These are phyloP conservation scores for Seminavis robusta DNA, from an alignment of 108 stramenopile genomes.

Conservation along the genomic window DNA sequence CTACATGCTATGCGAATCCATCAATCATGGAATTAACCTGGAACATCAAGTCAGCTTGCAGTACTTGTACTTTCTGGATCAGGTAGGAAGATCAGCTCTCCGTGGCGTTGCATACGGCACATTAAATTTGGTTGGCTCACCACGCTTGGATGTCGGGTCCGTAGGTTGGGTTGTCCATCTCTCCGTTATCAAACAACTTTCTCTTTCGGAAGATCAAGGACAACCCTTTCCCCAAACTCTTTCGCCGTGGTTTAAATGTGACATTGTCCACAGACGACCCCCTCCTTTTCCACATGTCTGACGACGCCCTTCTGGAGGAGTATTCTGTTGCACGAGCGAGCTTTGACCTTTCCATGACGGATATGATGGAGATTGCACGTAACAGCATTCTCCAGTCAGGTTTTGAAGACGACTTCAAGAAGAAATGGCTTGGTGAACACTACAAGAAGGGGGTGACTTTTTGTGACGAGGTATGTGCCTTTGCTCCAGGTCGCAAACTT, in stretches of 20 bases:
- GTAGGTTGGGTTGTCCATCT: conserved; percentile 82
- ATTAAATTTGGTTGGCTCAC: neutral
- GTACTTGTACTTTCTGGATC: conserved; percentile 97
- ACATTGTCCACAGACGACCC: conserved; percentile 98
- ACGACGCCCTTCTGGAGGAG: conserved; percentile 97
- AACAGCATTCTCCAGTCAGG: conserved; percentile 95
- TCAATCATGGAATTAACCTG: conserved; percentile 98
- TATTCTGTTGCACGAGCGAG: conserved; percentile 96
- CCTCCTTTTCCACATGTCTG: conserved; percentile 96
- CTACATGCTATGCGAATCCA: conserved; percentile 91
- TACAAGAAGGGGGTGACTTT: conserved; percentile 79
- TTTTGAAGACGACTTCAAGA: conserved; percentile 92
- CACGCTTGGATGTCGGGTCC: conserved; percentile 5
- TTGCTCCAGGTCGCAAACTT: no score
- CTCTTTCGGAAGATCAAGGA: conserved; percentile 94
- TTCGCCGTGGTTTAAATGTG: conserved; percentile 89
- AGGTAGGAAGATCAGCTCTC: no score
- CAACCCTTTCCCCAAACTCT: conserved; percentile 91
- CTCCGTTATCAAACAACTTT: conserved; percentile 97
- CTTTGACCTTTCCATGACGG: conserved; percentile 96
- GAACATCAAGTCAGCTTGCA: conserved; percentile 93
- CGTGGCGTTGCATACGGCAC: no score
- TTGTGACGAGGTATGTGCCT: conserved; percentile 69
- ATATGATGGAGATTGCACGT: conserved; percentile 96
- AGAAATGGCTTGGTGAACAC: conserved; percentile 92